Evolutionary conservation across 192 early-diverging fungal genomes (phyloP).

Genomic region (Backusella circina): DNA sequence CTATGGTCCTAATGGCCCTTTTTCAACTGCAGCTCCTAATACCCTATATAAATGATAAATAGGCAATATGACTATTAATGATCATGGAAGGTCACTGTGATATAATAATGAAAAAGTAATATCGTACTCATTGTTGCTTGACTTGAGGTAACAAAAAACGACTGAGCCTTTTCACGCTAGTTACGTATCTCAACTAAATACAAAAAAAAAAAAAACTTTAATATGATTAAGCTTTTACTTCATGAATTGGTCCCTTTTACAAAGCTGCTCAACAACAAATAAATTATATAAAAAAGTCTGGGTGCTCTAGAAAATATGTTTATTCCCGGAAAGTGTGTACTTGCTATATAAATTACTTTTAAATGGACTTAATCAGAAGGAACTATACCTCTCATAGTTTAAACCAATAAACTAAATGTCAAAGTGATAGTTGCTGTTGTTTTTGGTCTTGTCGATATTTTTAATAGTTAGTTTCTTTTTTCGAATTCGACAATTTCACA

Average conservation of each 20-base stretch:
- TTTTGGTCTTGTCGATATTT: neutral
- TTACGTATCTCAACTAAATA: neutral
- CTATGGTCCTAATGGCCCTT: neutral
- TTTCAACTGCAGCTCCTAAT: neutral
- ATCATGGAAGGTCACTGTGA: neutral
- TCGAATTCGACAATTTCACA: neutral
- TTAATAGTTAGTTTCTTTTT: neutral
- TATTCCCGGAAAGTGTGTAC: neutral
- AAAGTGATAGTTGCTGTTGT: neutral
- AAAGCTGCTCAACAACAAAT: neutral
- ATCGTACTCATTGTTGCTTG: neutral
- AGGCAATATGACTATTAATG: too few species aligned
- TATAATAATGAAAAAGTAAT: neutral
- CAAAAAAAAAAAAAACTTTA: neutral
- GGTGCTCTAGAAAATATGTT: neutral
- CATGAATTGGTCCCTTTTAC: neutral
- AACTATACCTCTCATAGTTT: neutral
- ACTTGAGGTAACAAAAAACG: neutral
- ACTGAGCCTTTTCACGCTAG: neutral
- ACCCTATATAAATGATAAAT: neutral
- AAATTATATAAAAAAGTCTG: neutral
- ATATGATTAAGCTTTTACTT: neutral
- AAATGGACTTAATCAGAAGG: neutral
- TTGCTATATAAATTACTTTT: neutral
- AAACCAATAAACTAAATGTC: neutral